A percentile compares a stretch with the other conserved stretches of the same genome.
Conservation (phyloP, 768 basidiomycete species). For the Pulveroboletus ravenelii region DNA sequence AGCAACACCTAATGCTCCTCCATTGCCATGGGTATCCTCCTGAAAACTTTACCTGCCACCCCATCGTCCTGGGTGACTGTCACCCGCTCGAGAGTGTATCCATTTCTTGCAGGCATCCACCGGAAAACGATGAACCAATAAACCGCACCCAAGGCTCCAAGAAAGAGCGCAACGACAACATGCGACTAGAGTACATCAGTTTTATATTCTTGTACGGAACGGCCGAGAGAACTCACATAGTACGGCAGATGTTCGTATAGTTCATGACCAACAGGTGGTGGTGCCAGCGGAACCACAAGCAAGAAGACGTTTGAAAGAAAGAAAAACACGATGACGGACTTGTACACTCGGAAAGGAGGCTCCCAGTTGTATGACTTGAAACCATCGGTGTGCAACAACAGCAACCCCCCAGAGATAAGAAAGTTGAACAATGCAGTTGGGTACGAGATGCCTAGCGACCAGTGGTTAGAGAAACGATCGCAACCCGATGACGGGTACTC, state of each 20-base stretch:
- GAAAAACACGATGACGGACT: constrained; percentile 46
- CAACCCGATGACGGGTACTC: constrained; percentile 22
- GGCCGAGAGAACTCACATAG: constrained; percentile 44
- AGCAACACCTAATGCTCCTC: constrained; percentile 1
- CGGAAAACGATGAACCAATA: constrained; percentile 56
- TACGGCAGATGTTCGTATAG: constrained; percentile 62
- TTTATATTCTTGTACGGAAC: background rate
- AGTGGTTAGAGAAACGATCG: background rate
- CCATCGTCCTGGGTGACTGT: constrained; percentile 53
- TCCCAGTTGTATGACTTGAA: constrained; percentile 49
- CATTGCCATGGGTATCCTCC: constrained; percentile 28
- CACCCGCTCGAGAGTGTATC: constrained; percentile 47
- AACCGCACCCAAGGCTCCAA: constrained; percentile 44
- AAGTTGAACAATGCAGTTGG: constrained; percentile 54
- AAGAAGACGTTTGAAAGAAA: constrained; percentile 64
- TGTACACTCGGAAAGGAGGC: constrained; percentile 61
- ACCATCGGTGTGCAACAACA: constrained; percentile 51
- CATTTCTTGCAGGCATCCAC: constrained; percentile 44
- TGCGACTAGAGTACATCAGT: constrained; percentile 39
- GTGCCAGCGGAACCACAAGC: constrained; percentile 56
- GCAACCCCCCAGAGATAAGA: constrained; percentile 54
- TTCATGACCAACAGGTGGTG: constrained; percentile 47
- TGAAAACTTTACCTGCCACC: constrained; percentile 50
- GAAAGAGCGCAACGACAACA: constrained; percentile 40
- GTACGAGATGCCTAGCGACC: constrained; percentile 49